Evolutionary conservation across 257 asterid genomes (phyloP).

Genomic region (Capsicum pubescens): DNA sequence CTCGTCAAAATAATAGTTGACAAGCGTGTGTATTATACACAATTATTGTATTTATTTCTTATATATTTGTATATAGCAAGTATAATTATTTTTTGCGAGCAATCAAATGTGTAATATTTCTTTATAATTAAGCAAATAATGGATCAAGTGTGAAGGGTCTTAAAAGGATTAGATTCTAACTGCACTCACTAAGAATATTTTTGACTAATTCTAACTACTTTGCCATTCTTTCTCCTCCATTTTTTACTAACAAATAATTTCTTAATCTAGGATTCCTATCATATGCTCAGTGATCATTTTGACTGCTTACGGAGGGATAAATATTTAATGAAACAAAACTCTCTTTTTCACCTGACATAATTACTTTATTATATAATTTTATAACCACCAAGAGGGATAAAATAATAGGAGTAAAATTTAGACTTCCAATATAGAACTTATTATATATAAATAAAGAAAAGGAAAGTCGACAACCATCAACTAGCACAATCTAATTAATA

Average conservation of each 20-base stretch:
- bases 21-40: neutral
- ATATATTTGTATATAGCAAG: too few relatives aligned
- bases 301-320: neutral
- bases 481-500: slow-evolving; percentile 26
- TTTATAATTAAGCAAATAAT: slow-evolving; percentile 22
- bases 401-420: neutral
- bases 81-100: neutral
- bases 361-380: slow-evolving; percentile 6
- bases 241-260: slow-evolving; percentile 2
- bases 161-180: slow-evolving; percentile 38
- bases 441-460: neutral
- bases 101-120: neutral
- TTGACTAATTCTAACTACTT: slow-evolving; percentile 39
- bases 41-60: neutral
- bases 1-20: neutral
- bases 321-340: neutral
- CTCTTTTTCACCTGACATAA: slow-evolving; percentile 22
- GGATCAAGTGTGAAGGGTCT: slow-evolving; percentile 50
- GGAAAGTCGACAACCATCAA: slow-evolving; percentile 32
- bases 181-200: slow-evolving; percentile 38
- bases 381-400: neutral
- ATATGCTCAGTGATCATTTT: slow-evolving; percentile 12
- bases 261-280: neutral
- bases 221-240: neutral
- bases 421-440: neutral